Evolutionary conservation across 768 basidiomycete species (phyloP), one percentile per base, ranked within the genome.

Genomic region (Hygrocybe punicea): DNA sequence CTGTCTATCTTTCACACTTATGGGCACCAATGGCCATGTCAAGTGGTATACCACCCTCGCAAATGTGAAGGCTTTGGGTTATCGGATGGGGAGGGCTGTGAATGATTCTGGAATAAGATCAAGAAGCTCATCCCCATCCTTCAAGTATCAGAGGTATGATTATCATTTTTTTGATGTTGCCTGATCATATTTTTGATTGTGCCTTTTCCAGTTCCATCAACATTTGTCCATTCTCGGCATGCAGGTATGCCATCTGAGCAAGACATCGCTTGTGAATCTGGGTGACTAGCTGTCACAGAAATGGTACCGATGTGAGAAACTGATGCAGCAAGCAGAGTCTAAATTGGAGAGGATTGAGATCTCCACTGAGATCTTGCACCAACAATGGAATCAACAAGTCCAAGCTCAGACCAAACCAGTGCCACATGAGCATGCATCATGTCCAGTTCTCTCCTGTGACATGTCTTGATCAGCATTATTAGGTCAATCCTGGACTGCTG

Each of bases 21-120:
- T 56, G 72, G 74, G 1, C 76, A 78, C 55, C 67, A 72, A 40
- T 76, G 75, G 74, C 60, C 70, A 9, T 75, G 73, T 53, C 72
- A 75, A 45, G 17, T 74, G 2, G 58, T 71, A 3, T 76, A 69
- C 58, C 69, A 77, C 52, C 76, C 75, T 4, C 57, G 71, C 2
- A 68, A 71, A 44, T 62, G 68, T 35, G 24, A 53, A n/a, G 72
- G 72, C 0, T 67, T 69, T 52, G 71, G 69, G 8, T 57, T 67
- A 14, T 61, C 65, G 0, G 63, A 70, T 61, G 67, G 65, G 0
- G 69, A 74, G 51, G 69, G 73, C 1, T 63, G 65, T 58, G 70
- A 76, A 56, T 46, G 63, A 4, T 66, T 75, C 23, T 77, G 75
- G 74, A 47, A 17, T 23, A 8, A 4, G 7, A 47, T 47, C 17